phyloP scores from a whole-genome alignment of 192 early-diverging fungal genomes.

The Coemansia reversa region DNA sequence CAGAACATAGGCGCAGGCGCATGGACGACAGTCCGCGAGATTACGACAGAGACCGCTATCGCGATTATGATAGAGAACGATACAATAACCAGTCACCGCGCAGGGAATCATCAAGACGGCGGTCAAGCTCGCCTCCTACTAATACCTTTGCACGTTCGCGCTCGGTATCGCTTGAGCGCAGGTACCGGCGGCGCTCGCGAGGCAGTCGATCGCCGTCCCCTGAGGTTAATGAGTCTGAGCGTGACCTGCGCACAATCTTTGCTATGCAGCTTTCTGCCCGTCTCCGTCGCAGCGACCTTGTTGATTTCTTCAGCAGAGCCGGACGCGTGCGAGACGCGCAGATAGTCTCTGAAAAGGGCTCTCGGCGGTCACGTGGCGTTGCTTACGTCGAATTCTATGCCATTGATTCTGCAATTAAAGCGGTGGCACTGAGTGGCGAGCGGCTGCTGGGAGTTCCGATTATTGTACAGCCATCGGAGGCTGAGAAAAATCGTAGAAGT shows the following conservation, averaged over 20 bases:
- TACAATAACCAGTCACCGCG: slow-evolving; percentile 11
- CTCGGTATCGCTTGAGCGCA: slow-evolving; percentile 13
- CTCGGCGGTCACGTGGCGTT: slow-evolving; percentile 85
- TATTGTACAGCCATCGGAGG: slow-evolving; percentile 86
- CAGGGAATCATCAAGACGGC: slow-evolving; percentile 18
- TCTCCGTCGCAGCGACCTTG: slow-evolving; percentile 73
- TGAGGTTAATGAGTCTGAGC: slow-evolving; percentile 69
- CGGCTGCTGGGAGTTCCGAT: slow-evolving; percentile 92
- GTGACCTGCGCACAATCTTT: slow-evolving; percentile 92
- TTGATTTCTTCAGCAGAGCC: slow-evolving; percentile 78
- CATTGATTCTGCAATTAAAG: slow-evolving; percentile 75
- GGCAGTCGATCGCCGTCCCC: slow-evolving; percentile 60
- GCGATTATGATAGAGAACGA: slow-evolving; percentile 22
- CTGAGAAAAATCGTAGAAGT: slow-evolving; percentile 87
- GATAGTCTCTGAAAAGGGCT: slow-evolving; percentile 81
- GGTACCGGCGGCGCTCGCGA: slow-evolving; percentile 10
- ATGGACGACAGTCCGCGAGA: slow-evolving; percentile 3
- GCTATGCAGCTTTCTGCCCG: slow-evolving; percentile 89
- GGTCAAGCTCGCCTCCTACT: slow-evolving; percentile 9
- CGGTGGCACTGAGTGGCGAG: slow-evolving; percentile 79
- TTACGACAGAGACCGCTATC: slow-evolving; percentile 1
- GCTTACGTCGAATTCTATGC: slow-evolving; percentile 98
- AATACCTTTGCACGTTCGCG: neutral
- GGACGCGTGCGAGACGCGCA: slow-evolving; percentile 87
- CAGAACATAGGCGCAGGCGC: neutral